Conservation (phyloP, 305 asterid genomes). For the Rubia peregrina region DNA sequence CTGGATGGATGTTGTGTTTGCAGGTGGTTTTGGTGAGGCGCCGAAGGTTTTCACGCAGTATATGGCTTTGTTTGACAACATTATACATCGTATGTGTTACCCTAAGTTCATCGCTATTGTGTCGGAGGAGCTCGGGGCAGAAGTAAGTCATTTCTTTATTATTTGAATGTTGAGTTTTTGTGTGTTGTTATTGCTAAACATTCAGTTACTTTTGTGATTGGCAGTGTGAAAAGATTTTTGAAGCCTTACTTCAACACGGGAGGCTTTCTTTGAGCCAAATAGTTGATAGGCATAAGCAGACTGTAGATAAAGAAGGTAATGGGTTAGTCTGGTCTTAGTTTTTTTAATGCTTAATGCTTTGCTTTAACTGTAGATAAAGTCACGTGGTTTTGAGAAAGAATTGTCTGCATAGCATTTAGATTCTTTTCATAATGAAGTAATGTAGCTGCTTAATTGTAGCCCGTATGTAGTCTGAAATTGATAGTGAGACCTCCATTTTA, state of each 20-base stretch:
- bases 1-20: not conserved
- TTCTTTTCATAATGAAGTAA: not conserved
- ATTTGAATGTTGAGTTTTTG: constrained; percentile 7
- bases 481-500: not conserved
- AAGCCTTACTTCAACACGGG: constrained; percentile 77
- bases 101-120: constrained; percentile 66
- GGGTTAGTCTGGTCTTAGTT: not conserved
- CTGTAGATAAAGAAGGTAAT: constrained; percentile 37
- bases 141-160: constrained; percentile 30
- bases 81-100: constrained; percentile 63
- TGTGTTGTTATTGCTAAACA: constrained; percentile 10
- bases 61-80: constrained; percentile 59
- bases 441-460: not conserved
- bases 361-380: not conserved
- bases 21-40: constrained; percentile 54
- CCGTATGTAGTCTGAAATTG: not conserved
- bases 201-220: constrained; percentile 7
- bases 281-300: constrained; percentile 46
- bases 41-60: constrained; percentile 45
- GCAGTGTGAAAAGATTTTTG: constrained; percentile 61
- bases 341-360: not conserved
- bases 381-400: not conserved
- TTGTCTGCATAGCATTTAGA: not conserved
- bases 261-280: constrained; percentile 68
- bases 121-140: constrained; percentile 59